A percentile compares a stretch with the other conserved stretches of the same genome.
These are phyloP conservation scores for Candida germanica DNA, from an alignment of 805 yeast species.

Conservation along the genomic window DNA sequence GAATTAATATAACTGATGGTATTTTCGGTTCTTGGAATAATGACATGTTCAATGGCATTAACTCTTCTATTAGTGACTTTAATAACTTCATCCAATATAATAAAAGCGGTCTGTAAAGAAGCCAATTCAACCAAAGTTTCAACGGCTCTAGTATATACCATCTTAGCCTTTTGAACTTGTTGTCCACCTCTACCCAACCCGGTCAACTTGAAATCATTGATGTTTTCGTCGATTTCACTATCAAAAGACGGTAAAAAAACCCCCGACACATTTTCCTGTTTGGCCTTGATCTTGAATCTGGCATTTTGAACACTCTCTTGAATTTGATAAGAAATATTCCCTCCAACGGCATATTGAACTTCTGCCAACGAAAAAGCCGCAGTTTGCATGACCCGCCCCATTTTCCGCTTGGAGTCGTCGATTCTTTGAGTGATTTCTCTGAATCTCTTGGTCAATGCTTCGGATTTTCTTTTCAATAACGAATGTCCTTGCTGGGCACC, in stretches of 20 bases:
- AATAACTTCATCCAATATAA: conserved; percentile 94
- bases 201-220: conserved; percentile 92
- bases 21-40: conserved; percentile 96
- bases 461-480: conserved; percentile 89
- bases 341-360: conserved; percentile 96
- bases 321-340: conserved; percentile 90
- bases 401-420: conserved; percentile 92
- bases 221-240: conserved; percentile 73
- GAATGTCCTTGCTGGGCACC: conserved; percentile 98
- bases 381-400: conserved; percentile 98
- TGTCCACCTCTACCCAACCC: conserved; percentile 99
- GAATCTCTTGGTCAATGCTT: conserved; percentile 93
- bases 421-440: conserved; percentile 93
- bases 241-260: conserved; percentile 93
- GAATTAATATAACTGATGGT: conserved; percentile 89
- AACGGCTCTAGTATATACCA: conserved; percentile 92
- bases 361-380: conserved; percentile 98
- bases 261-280: conserved; percentile 95
- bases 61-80: conserved; percentile 98
- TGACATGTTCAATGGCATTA: conserved; percentile 97
- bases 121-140: conserved; percentile 95
- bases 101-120: conserved; percentile 93
- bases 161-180: conserved; percentile 92
- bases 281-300: conserved; percentile 84
- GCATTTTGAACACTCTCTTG: conserved; percentile 92